Conservation (phyloP, 805 yeast species). For the Kodamaea sagamina region DNA sequence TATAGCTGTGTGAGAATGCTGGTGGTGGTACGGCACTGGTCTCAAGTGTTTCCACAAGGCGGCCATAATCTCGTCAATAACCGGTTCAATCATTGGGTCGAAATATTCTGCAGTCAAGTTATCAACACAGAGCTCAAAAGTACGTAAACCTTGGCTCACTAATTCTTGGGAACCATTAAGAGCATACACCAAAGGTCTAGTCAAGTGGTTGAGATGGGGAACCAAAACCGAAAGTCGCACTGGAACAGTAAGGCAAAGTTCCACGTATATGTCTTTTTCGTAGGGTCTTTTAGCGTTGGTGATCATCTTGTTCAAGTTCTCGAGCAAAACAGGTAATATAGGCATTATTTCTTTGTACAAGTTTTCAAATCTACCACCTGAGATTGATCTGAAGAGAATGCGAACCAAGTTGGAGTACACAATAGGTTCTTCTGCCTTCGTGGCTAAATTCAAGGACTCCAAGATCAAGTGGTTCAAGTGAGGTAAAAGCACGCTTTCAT, state of each 20-base stretch:
- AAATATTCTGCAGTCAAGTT: slow-evolving; percentile 94
- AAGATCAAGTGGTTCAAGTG: slow-evolving; percentile 82
- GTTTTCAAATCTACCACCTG: slow-evolving; percentile 95
- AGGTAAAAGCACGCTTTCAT: slow-evolving; percentile 85
- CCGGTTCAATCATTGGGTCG: slow-evolving; percentile 97
- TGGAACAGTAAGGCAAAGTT: slow-evolving; percentile 92
- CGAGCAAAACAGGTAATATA: slow-evolving; percentile 79
- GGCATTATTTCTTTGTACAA: slow-evolving; percentile 93
- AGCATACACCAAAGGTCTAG: slow-evolving; percentile 90
- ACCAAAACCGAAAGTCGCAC: slow-evolving; percentile 91
- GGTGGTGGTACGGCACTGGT: slow-evolving; percentile 93
- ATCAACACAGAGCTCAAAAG: slow-evolving; percentile 93
- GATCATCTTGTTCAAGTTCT: slow-evolving; percentile 80
- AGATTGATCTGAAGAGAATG: slow-evolving; percentile 88
- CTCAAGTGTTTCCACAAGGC: slow-evolving; percentile 88
- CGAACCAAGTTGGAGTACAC: slow-evolving; percentile 86
- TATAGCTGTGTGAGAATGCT: slow-evolving; percentile 91
- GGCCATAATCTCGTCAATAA: slow-evolving; percentile 88
- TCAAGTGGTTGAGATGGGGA: slow-evolving; percentile 84
- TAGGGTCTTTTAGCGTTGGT: slow-evolving; percentile 82
- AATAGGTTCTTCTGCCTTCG: slow-evolving; percentile 86
- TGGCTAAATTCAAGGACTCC: slow-evolving; percentile 73
- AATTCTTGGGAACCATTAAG: slow-evolving; percentile 87
- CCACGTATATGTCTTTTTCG: slow-evolving; percentile 93
- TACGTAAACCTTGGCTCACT: slow-evolving; percentile 91